A percentile compares a stretch with the other conserved stretches of the same genome.
phyloP scores from a whole-genome alignment of 371 early-diverging fungal species.

The Coemansia sp. region DNA sequence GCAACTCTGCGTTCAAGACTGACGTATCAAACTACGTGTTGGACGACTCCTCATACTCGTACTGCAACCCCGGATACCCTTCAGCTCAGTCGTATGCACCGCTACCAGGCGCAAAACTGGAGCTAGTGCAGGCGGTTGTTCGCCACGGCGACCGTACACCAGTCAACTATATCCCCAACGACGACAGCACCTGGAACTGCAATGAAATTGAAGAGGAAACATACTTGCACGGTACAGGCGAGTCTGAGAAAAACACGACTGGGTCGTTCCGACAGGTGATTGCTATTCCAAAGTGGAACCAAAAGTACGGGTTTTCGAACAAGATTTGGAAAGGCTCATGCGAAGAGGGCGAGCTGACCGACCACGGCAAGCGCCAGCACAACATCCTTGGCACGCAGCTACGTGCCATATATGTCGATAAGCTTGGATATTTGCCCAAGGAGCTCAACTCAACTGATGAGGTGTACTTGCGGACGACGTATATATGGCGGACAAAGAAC shows the following conservation, averaged over 20 bases:
- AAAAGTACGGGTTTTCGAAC: slow-evolving; percentile 36
- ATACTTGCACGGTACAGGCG: slow-evolving; percentile 28
- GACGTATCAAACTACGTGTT: slow-evolving; percentile 9
- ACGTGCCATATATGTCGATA: slow-evolving; percentile 57
- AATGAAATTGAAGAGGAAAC: slow-evolving; percentile 33
- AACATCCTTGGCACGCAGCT: slow-evolving; percentile 53
- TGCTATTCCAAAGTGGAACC: slow-evolving; percentile 43
- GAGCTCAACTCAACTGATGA: slow-evolving; percentile 12
- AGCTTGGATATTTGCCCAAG: slow-evolving; percentile 51
- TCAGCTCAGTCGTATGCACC: slow-evolving; percentile 14
- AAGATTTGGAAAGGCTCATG: slow-evolving; percentile 49
- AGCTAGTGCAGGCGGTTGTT: slow-evolving; percentile 46
- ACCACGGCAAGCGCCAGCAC: slow-evolving; percentile 56
- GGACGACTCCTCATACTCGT: slow-evolving; percentile 31
- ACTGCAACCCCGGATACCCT: slow-evolving; percentile 40
- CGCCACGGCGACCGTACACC: slow-evolving; percentile 53
- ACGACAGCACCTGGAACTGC: slow-evolving; percentile 42
- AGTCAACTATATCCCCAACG: slow-evolving; percentile 24
- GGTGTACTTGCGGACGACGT: slow-evolving; percentile 34
- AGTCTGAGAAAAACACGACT: slow-evolving; percentile 30
- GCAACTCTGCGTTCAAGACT: slow-evolving; percentile 8
- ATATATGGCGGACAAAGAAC: slow-evolving; percentile 58
- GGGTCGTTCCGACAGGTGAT: slow-evolving; percentile 41
- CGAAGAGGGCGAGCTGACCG: slow-evolving; percentile 57
- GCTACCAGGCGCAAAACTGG: slow-evolving; percentile 40